Percentiles rank a stretch among this genome's conserved stretches.
These are phyloP conservation scores for Trichosporon faecale DNA, from an alignment of 1,284 basidiomycete species.

Conservation along the genomic window DNA sequence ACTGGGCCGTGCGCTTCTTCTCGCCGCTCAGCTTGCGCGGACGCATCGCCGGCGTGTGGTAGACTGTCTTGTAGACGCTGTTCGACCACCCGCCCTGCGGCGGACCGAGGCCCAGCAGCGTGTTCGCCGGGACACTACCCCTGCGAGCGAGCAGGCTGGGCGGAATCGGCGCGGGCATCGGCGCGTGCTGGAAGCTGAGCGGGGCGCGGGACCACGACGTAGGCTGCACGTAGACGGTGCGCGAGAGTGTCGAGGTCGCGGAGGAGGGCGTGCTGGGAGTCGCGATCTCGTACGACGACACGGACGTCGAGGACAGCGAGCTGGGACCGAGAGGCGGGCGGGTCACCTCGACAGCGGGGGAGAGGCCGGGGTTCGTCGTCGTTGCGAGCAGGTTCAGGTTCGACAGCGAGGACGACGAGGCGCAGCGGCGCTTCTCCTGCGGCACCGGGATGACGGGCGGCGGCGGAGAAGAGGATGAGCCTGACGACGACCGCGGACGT, in stretches of 20 bases:
- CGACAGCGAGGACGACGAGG: constrained; percentile 3
- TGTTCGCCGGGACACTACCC: constrained; percentile 17
- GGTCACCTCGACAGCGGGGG: not conserved
- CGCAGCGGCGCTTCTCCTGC: not conserved
- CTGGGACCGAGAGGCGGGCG: constrained; percentile 2
- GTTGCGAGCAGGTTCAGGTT: constrained; percentile 3
- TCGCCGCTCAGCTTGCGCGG: not conserved
- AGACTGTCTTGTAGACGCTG: constrained; percentile 10
- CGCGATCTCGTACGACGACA: not conserved
- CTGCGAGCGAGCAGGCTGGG: constrained; percentile 32
- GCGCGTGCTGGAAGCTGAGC: constrained; percentile 29
- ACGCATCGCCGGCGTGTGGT: constrained; percentile 10
- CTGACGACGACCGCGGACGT: not conserved
- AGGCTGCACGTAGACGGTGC: constrained; percentile 4
- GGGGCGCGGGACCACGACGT: constrained; percentile 14
- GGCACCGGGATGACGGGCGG: not conserved
- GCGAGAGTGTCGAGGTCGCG: constrained; percentile 20
- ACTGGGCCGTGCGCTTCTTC: not conserved
- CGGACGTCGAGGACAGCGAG: constrained; percentile 17
- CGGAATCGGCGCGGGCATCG: constrained; percentile 31
- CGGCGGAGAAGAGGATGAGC: not conserved
- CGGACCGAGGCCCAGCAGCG: constrained; percentile 5
- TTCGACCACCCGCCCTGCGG: not conserved
- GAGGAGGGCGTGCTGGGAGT: not conserved
- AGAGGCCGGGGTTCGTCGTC: not conserved